phyloP scores from a whole-genome alignment of 495 filamentous ascomycete genomes.

The Tuber umbilicatum region DNA sequence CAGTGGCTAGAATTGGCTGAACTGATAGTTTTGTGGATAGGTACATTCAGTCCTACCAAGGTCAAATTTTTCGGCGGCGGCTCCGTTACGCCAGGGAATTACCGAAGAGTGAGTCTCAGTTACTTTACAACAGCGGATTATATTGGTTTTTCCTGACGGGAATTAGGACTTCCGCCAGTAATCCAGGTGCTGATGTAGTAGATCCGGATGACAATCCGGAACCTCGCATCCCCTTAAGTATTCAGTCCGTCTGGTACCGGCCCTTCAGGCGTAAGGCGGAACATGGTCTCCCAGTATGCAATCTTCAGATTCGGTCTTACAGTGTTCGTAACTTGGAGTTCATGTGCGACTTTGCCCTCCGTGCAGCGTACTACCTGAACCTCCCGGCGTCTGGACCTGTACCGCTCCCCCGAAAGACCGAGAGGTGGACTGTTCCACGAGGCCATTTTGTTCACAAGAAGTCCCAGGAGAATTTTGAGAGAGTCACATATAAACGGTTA shows the following conservation, averaged over 20 bases:
- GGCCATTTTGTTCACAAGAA: slow-evolving; percentile 93
- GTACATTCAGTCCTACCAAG: slow-evolving; percentile 10
- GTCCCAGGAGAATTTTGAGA: slow-evolving; percentile 93
- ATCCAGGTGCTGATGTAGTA: not conserved
- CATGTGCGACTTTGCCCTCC: slow-evolving; percentile 89
- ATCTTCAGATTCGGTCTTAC: slow-evolving; percentile 90
- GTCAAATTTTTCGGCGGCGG: slow-evolving; percentile 23
- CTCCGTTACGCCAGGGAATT: slow-evolving; percentile 12
- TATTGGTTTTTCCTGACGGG: not conserved
- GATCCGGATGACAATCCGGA: not conserved
- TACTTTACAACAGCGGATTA: not conserved
- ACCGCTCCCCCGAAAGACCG: slow-evolving; percentile 75
- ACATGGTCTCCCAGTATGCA: slow-evolving; percentile 74
- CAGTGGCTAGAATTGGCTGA: not conserved
- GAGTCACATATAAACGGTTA: slow-evolving; percentile 74
- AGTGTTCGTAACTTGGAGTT: slow-evolving; percentile 85
- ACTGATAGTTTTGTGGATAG: not conserved
- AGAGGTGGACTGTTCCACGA: slow-evolving; percentile 91
- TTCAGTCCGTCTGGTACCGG: slow-evolving; percentile 78
- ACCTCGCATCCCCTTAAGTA: slow-evolving; percentile 35
- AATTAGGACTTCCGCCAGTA: not conserved
- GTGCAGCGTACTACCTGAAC: slow-evolving; percentile 87
- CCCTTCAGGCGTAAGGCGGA: slow-evolving; percentile 69
- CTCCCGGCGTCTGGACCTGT: slow-evolving; percentile 81
- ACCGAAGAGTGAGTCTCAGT: slow-evolving; percentile 12